Evolutionary conservation across 495 filamentous ascomycete species (phyloP).

Genomic region (Copromyces sp.): DNA sequence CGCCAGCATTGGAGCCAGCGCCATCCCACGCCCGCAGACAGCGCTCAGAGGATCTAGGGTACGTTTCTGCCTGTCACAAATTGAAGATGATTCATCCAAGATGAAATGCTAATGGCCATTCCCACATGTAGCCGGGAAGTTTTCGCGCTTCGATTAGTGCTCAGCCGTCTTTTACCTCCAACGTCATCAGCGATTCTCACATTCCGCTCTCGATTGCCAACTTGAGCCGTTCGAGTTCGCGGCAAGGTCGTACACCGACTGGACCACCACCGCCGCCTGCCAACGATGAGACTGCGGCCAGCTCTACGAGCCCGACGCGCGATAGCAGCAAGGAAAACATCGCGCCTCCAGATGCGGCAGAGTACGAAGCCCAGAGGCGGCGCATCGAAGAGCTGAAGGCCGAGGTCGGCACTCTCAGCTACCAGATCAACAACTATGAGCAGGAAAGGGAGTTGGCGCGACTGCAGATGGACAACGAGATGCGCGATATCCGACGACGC

Average conservation of each 20-base stretch:
- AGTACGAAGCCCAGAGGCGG: slow-evolving; percentile 40
- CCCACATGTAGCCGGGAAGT: slow-evolving; percentile 7
- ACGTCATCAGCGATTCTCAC: slow-evolving; percentile 44
- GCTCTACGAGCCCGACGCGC: slow-evolving; percentile 14
- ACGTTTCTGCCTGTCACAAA: slow-evolving; percentile 12
- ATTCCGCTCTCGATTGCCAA: slow-evolving; percentile 16
- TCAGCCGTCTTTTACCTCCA: slow-evolving; percentile 44
- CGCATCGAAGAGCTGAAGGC: slow-evolving; percentile 46
- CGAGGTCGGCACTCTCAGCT: slow-evolving; percentile 43
- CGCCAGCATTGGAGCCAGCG: slow-evolving; percentile 22
- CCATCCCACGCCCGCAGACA: slow-evolving; percentile 20
- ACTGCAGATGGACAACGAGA: slow-evolving; percentile 70
- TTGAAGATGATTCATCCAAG: not conserved
- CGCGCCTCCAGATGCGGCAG: slow-evolving; percentile 36
- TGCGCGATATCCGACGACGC: slow-evolving; percentile 62
- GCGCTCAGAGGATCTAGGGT: slow-evolving; percentile 35
- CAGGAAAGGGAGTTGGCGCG: slow-evolving; percentile 74
- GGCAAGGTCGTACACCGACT: slow-evolving; percentile 20
- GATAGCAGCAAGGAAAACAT: slow-evolving; percentile 42
- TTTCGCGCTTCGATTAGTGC: slow-evolving; percentile 23
- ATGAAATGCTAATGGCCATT: slow-evolving; percentile 14
- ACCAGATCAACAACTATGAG: slow-evolving; percentile 54
- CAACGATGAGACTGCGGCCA: slow-evolving; percentile 12
- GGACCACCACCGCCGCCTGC: slow-evolving; percentile 27
- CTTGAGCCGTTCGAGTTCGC: slow-evolving; percentile 26